Base-by-base conservation (phyloP, 2,329 filamentous ascomycete species). In the Nigrospora oryzae region DNA sequence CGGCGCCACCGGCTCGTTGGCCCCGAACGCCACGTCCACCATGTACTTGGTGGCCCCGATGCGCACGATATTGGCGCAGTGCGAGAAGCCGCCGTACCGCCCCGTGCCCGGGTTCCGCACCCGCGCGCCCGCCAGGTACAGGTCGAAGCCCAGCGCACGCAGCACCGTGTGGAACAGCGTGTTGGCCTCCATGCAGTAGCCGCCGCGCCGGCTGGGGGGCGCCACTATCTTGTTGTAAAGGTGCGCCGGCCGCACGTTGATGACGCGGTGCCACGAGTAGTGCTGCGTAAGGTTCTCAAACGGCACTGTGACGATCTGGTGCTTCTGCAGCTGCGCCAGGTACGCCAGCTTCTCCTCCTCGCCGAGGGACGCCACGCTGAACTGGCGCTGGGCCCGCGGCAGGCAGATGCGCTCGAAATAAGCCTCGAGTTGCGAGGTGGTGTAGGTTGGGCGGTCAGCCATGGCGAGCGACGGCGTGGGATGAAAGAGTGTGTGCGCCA, bases 271-370 rank as follows among this genome's bases (percentile, higher is more conserved):
- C 42, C 55, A 52, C 2, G 62, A 64, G 51, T 72, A 70, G 48
- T 73, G 67, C 13, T 70, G 56, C 11, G 63, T 63, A 1, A 73
- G 60, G 43, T 73, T 73, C 42, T 73, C 70, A 43, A 71, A 73
- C 1, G 68, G 68, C n/a, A 73, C 58, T 3, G 58, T 59, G 0
- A 66, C 60, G 30, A 73, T 65, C 40, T 68, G 68, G 45, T 67
- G 52, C 46, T 58, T 56, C 5, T 45, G 13, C 5, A 57, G 51
- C 4, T 40, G 38, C 5, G 19, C 4, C 1, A 57, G 42, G 33
- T 51, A 53, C 10, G 8, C 13, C 5, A 54, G 43, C 37, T 47
- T 35, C 3, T 43, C 44, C 8, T 33, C 12, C 15, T 42, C 38
- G 11, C 34, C 8, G 8, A 45, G 41, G 12, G 39, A 19, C 12